phyloP scores from a whole-genome alignment of 495 filamentous ascomycete species.

The Jackrogersella multiformis region DNA sequence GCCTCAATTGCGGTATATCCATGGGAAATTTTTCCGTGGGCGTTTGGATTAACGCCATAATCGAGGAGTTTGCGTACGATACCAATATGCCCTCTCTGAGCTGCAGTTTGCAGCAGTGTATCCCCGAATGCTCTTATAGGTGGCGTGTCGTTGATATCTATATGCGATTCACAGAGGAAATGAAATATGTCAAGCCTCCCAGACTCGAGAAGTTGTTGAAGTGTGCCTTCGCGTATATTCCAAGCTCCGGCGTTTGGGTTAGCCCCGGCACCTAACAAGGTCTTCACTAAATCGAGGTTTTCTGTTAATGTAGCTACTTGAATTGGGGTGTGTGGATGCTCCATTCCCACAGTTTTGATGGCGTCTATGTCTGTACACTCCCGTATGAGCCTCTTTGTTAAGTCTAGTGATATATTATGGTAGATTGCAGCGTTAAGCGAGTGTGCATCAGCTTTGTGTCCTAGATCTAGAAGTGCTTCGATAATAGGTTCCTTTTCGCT shows the following conservation, averaged over 20 bases:
- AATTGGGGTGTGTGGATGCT: background rate
- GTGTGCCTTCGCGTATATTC: background rate
- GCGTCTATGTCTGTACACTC: constrained; percentile 1
- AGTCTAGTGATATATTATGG: background rate
- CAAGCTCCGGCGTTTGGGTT: constrained; percentile 5
- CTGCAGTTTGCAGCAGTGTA: constrained; percentile 9
- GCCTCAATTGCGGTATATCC: background rate
- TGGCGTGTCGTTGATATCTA: background rate
- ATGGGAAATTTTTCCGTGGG: background rate
- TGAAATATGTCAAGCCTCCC: background rate
- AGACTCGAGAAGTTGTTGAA: background rate
- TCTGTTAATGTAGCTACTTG: background rate
- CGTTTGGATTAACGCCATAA: constrained; percentile 1
- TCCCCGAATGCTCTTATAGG: background rate
- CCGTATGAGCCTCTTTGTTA: background rate
- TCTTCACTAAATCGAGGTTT: background rate
- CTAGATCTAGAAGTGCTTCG: constrained; percentile 1
- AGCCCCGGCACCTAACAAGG: constrained; percentile 5
- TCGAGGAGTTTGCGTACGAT: constrained; percentile 2
- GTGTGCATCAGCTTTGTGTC: background rate
- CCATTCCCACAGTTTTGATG: background rate
- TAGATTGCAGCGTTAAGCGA: background rate
- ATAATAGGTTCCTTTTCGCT: background rate
- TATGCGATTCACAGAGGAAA: background rate
- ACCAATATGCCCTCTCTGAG: background rate